These are phyloP conservation scores for Musa balbisiana DNA, from an alignment of 202 grass and related monocot species.

Conservation along the genomic window DNA sequence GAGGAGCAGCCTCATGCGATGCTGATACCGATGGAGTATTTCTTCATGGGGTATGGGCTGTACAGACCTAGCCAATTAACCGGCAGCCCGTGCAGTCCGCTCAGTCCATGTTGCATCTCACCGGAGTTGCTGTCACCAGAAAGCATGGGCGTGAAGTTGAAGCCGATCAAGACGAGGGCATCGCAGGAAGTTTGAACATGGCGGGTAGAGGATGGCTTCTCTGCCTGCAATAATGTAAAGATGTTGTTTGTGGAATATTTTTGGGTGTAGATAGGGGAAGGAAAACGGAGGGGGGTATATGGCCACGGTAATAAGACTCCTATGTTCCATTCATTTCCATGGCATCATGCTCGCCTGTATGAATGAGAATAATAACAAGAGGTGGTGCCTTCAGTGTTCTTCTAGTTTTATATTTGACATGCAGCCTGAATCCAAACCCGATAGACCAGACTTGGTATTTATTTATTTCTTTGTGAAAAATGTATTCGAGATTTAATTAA, in stretches of 20 bases:
- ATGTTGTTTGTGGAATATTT: not conserved
- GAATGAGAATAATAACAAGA: too few relatives aligned
- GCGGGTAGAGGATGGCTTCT: not conserved
- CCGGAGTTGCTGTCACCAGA: constrained; percentile 26
- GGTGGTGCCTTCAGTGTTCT: too few relatives aligned
- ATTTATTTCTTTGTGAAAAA: too few relatives aligned
- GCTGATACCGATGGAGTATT: constrained; percentile 25
- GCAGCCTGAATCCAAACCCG: too few relatives aligned
- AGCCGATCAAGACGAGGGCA: constrained; percentile 24
- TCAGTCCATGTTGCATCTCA: constrained; percentile 16
- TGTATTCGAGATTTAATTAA: too few relatives aligned
- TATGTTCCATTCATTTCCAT: too few relatives aligned
- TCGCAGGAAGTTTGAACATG: not conserved
- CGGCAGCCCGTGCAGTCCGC: not conserved
- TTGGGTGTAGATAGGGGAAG: constrained; percentile 3
- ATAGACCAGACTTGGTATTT: too few relatives aligned
- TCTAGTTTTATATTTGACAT: too few relatives aligned
- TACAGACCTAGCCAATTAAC: not conserved
- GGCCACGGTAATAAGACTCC: too few relatives aligned
- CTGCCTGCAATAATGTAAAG: too few relatives aligned
- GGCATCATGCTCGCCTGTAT: too few relatives aligned
- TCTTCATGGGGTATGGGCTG: constrained; percentile 17
- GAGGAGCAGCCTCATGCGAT: constrained; percentile 25
- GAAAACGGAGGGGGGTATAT: too few relatives aligned
- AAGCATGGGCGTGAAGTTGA: constrained; percentile 24